Evolutionary conservation across 1,284 basidiomycete species (phyloP), one percentile per base, ranked within the genome.

Genomic region (Tylopilus sp.): DNA sequence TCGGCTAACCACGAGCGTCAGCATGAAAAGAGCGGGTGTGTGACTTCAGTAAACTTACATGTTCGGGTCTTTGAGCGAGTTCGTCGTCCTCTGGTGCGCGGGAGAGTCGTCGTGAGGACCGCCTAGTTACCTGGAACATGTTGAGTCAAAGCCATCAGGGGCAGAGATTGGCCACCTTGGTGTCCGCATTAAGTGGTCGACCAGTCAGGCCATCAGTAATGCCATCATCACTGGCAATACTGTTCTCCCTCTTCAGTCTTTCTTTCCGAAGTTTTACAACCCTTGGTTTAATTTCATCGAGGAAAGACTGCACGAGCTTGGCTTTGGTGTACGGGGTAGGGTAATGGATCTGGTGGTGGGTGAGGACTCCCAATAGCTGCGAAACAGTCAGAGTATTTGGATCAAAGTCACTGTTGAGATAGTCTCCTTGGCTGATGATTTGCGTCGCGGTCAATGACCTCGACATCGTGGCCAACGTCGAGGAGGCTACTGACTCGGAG

Each of bases 391-490:
- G 80, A 2, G 80, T 74, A 12, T 75, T 61, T 2, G 94, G 83
- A 56, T 97, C 86, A 58, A 96, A 99, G 58, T 85, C 85, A 8
- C 82, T 78, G 43, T 89, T 78, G 51, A 97, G 82, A 70, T 97
- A 96, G 65, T 87, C 80, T 59, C 87, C 89, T 28, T 76, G 69
- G 33, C 70, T 73, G 58, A 91, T 82, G 51, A 91, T 72, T 67
- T 90, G 82, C 2, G 85, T 77, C 44, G 85, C 74, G 33, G 84
- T 87, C 55, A 86, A 70, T 15, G 68, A 64, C 57, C 81, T 67
- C 63, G 86, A 87, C 85, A 87, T 87, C 61, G 63, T 67, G 51
- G 54, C 29, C 54, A 49, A 53, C 60, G 55, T 66, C 46, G 48
- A 56, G 36, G 45, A 57, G 26, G 36, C 6, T 7, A 26, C 17